Evolutionary conservation across 148 eudicot genomes (phyloP), one percentile per base, ranked within the genome.

Genomic region (Rhododendron griersonianum): DNA sequence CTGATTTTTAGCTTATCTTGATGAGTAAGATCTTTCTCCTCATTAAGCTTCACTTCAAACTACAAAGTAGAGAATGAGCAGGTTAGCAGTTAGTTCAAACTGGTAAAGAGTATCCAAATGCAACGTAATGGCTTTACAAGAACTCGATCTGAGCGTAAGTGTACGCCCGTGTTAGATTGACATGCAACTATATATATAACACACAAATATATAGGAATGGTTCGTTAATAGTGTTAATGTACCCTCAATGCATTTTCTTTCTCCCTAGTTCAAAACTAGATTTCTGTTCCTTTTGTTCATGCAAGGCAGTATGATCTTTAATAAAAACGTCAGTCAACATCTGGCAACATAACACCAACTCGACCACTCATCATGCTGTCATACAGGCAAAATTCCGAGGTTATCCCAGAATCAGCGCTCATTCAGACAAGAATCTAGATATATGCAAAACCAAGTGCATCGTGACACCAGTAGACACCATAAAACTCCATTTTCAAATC

Each of bases 11-110:
- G 89, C 90, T 91, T 93, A 61, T 94, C 95, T 87, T 91, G 89
- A 7, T 84, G 88, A 11, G 71, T n/a, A 67, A 97, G 89, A 87
- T 95, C 98, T 88, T 94, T 95, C 39, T 89, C 96, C 50, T 93
- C 95, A 44, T 76, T 89, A 83, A 97, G 90, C 37, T 87, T 94
- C 84, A 95, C 96, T 57, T 84, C 91, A 74, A 97, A 88, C 99
- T 97, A 84, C 85, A 90, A 41, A 50, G 14, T 0, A 69, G 2
- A 83, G 57, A 67, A 83, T 2, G 45, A 15, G 48, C 3, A 11
- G 44, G 33, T 15, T 78, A 48, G 18, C 1, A 30, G 48, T 47
- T 47, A 47, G 35, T 7, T n/a, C 37, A n/a, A 18, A 37, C 33
- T n/a, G 44, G 83, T 80, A 51, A 55, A 28, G 11, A 57, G 11